Percentiles rank a stretch among this genome's conserved stretches.
Evolutionary conservation across 2,329 filamentous ascomycete species (phyloP).

Genomic region (Xylariomycetidae sp.): DNA sequence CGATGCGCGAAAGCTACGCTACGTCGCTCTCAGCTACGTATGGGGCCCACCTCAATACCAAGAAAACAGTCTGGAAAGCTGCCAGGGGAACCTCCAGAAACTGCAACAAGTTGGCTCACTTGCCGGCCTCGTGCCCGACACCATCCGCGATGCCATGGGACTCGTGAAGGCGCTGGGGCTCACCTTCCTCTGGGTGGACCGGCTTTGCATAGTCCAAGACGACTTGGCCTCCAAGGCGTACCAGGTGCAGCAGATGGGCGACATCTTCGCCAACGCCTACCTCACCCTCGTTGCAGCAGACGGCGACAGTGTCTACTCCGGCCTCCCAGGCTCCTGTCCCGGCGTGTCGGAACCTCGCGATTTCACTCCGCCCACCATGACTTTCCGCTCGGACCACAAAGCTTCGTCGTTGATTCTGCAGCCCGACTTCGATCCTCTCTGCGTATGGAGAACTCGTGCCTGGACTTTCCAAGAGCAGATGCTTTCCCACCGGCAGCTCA

Average conservation of each 20-base stretch:
- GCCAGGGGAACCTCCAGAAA: no score
- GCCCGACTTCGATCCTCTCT: neutral
- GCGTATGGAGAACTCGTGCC: conserved; percentile 3
- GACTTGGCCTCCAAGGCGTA: conserved; percentile 9
- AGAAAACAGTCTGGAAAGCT: no score
- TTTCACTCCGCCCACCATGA: neutral
- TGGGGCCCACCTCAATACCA: no score
- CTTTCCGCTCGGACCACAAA: neutral
- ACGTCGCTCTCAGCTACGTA: no score
- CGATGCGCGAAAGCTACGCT: no score
- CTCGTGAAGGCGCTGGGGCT: no score
- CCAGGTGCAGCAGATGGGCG: conserved; percentile 5
- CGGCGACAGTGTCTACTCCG: conserved; percentile 1
- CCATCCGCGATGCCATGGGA: no score
- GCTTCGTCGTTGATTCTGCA: neutral
- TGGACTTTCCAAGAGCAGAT: conserved; percentile 6
- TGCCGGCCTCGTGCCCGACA: no score
- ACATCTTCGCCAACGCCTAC: conserved; percentile 3
- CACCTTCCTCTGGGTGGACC: no score
- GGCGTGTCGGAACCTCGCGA: conserved; percentile 3
- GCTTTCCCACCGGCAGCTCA: conserved; percentile 3
- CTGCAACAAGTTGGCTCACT: no score
- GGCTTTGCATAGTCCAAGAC: no score
- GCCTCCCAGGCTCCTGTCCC: conserved; percentile 2
- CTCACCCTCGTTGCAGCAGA: conserved; percentile 4